These are phyloP conservation scores for Coniferiporia weirii DNA, from an alignment of 1,284 basidiomycete genomes.

Conservation along the genomic window DNA sequence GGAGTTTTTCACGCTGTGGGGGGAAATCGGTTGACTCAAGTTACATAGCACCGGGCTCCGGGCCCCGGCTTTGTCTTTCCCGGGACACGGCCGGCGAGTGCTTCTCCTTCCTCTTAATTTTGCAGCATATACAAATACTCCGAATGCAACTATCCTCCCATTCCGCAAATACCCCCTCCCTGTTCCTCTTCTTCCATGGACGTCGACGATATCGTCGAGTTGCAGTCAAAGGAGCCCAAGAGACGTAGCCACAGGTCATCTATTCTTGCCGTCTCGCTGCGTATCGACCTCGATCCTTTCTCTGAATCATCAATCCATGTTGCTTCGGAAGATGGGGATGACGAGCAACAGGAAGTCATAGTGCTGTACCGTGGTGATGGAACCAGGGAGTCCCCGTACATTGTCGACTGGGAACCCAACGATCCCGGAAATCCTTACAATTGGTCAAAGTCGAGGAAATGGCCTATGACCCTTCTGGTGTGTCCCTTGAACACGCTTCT, in stretches of 20 bases:
- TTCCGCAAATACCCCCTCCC: not conserved
- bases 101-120: not conserved
- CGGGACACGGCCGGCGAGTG: not conserved
- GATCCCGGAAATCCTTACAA: constrained; percentile 63
- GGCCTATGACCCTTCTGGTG: constrained; percentile 53
- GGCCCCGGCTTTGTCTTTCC: too few species aligned
- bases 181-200: not conserved
- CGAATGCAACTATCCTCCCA: not conserved
- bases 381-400: constrained; percentile 44
- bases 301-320: not conserved
- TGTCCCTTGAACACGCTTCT: constrained; percentile 6
- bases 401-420: constrained; percentile 51
- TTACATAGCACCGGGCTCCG: too few species aligned
- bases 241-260: not conserved
- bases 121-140: not conserved
- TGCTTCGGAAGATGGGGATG: not conserved
- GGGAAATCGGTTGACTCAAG: too few species aligned
- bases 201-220: not conserved
- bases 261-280: too few species aligned
- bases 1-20: too few species aligned
- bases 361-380: constrained; percentile 34
- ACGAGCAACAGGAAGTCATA: not conserved
- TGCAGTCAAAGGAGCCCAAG: not conserved
- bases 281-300: not conserved
- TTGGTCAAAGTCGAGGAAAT: constrained; percentile 42